Evolutionary conservation across 768 basidiomycete species (phyloP).

Genomic region (Pisolithus orientalis): DNA sequence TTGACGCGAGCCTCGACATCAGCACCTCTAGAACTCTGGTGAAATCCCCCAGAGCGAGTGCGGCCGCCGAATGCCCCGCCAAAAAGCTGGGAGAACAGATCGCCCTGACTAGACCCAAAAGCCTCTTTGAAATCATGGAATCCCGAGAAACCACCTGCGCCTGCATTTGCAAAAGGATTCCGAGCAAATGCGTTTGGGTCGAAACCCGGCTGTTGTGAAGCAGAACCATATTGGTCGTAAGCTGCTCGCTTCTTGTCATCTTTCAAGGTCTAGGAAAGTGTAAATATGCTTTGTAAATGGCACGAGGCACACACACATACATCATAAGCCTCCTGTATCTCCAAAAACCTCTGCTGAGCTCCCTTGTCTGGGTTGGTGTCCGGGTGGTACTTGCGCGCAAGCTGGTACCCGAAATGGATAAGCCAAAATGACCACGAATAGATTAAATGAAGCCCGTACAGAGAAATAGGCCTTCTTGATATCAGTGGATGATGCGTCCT

Average conservation of each 20-base stretch:
- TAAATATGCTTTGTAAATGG: conserved; percentile 14
- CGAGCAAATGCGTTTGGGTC: conserved; percentile 80
- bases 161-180: conserved; percentile 39
- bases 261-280: conserved; percentile 65
- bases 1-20: conserved; percentile 76
- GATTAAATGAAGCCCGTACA: conserved; percentile 42
- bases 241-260: conserved; percentile 89
- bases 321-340: conserved; percentile 97
- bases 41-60: conserved; percentile 37
- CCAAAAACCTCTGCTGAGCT: conserved; percentile 89
- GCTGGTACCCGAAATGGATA: conserved; percentile 40
- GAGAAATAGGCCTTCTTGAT: conserved; percentile 98
- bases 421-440: conserved; percentile 9
- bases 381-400: conserved; percentile 97
- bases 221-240: conserved; percentile 88
- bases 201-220: conserved; percentile 91
- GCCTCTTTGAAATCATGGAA: conserved; percentile 66
- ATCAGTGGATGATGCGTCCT: conserved; percentile 76
- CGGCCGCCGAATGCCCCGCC: conserved; percentile 53
- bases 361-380: conserved; percentile 92
- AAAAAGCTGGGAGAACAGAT: conserved; percentile 86
- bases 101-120: conserved; percentile 48
- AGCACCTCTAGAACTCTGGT: conserved; percentile 52
- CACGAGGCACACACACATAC: conserved; percentile 39
- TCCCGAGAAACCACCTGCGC: conserved; percentile 55